A percentile compares a stretch with the other conserved stretches of the same genome.
These are phyloP conservation scores for Diplodia mutila DNA, from an alignment of 2,329 filamentous ascomycete species.

Conservation along the genomic window DNA sequence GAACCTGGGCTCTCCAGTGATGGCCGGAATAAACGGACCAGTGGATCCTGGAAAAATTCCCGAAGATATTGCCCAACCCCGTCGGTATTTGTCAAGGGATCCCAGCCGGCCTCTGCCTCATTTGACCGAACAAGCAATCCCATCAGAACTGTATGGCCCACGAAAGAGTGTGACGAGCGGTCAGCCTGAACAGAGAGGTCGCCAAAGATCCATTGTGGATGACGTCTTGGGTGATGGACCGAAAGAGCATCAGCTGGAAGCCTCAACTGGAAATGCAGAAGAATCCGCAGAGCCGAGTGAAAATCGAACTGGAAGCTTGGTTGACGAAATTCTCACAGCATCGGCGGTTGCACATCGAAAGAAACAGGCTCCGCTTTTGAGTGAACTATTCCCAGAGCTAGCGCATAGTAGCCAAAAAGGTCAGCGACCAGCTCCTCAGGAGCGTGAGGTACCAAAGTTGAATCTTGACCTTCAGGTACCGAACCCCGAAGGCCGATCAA, in stretches of 20 bases:
- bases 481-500: background rate
- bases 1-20: too few species aligned
- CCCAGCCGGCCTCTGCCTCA: slow-evolving; percentile 10
- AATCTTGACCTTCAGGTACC: slow-evolving; percentile 6
- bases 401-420: background rate
- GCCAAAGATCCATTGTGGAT: background rate
- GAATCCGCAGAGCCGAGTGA: background rate
- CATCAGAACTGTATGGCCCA: background rate
- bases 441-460: slow-evolving; percentile 5
- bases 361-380: background rate
- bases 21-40: background rate
- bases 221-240: background rate
- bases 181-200: background rate
- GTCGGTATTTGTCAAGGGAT: slow-evolving; percentile 3
- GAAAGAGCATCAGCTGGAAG: background rate
- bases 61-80: background rate
- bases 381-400: slow-evolving; percentile 20
- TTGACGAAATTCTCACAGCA: background rate
- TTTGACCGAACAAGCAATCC: slow-evolving; percentile 2
- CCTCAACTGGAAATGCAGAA: background rate
- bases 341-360: background rate
- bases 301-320: background rate
- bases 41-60: background rate
- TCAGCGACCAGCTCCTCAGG: background rate
- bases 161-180: background rate